Base-by-base conservation (phyloP, 768 basidiomycete genomes). In the Leccinum boreale region DNA sequence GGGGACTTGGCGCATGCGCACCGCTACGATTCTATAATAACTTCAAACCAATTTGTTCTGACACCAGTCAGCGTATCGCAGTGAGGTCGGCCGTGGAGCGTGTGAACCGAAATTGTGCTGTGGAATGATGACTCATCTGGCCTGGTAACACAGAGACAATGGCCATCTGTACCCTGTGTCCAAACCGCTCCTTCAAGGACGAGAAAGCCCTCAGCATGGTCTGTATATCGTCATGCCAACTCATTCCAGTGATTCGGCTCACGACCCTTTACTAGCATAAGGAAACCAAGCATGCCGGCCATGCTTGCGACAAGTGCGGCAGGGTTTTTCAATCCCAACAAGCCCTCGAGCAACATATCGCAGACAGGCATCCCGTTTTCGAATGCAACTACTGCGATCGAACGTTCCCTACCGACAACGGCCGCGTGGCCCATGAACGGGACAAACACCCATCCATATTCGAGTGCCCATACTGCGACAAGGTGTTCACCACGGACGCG, bases 301-400 rank as follows among this genome's bases (percentile, higher is more conserved):
- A 36, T 21, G 2, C 3, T 29, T 68, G 67, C 54, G 36, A 0
- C 42, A 2, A 3, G 9, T 69, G 67, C 46, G 14, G 12, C 58
- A 55, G 42, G 19, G 21, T 5, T 11, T 8, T 69, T 11, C 4
- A 2, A 2, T 58, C 59, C 6, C 26, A 59, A 48, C 19, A 36
- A 9, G 56, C 53, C n/a, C 65, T 67, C 35, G 56, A 67, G 5
- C 58, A 65, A 8, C 67, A 69, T 33, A 48, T 4, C 1, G 31
- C 3, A 12, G 54, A 56, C 45, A 66, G 55, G 14, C 67, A 69
- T 51, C 0, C 17, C 23, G 3, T 0, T 21, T 55, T 65, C 28
- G 52, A 60, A 46, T 71, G 70, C 21, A 7, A n/a, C 6, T 35
- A 63, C 29, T 69, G 70, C 11, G 42, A 60, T 14, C 52, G 53